Base-by-base conservation (phyloP, 331 rosid species). In the Quercus phellos region DNA sequence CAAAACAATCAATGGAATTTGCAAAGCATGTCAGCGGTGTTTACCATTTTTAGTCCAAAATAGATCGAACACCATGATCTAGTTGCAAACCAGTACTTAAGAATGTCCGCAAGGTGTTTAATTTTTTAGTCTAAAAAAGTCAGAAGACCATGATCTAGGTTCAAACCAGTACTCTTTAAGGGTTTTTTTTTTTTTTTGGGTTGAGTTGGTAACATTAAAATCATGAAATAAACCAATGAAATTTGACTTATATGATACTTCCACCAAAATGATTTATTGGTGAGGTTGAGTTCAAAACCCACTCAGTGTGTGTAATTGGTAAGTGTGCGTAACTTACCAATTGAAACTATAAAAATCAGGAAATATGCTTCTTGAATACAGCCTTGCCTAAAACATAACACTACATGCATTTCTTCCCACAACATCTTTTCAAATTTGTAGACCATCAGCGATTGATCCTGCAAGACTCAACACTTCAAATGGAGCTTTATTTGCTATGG, bases 381-480 rank as follows among this genome's bases (percentile, higher is more conserved):
- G 69, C 29, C 17, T 63, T 24, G 69, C 69, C 69, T 14, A 27
- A 63, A 29, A 5, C 2, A 10, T 27, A 10, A 7, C 29, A 14
- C 42, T 1, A 29, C 22, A 9, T 50, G 79, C 68, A 76, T 3
- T 46, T 76, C 5, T 5, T 34, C 74, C 0, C 22, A 59, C 34
- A 8, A 1, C 14, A 35, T 10, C 56, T 68, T 79, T 19, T 91
- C 88, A 94, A 82, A 86, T 90, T 69, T 89, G 94, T 51, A 93
- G 90, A 63, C 97, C 92, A 81, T 87, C 87, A n/a, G 99, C 94
- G 75, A 92, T 95, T 53, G 99, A 91, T 56, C 91, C 92, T 17
- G 99, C 99, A 6, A 95, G 93, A 79, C 96, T 92, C 79, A 95
- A n/a, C 21, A 95, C 91, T 88, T 92, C 96, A 74, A 91, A 95